Percentiles rank a stretch among this genome's conserved stretches.
These are phyloP conservation scores for Kickxella alabastrina DNA, from an alignment of 192 early-diverging fungal genomes.

Conservation along the genomic window DNA sequence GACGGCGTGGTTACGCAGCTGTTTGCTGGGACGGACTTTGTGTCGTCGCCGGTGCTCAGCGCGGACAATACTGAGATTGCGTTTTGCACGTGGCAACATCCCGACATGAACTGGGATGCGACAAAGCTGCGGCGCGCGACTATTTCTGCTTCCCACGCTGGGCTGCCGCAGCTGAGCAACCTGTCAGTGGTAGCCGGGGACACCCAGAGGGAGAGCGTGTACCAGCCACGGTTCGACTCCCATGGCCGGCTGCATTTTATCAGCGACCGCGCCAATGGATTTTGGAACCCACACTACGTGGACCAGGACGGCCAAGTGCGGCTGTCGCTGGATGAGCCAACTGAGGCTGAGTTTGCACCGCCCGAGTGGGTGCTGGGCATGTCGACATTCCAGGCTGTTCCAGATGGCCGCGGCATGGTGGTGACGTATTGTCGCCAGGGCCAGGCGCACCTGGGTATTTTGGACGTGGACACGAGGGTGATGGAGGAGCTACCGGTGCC, in stretches of 20 bases:
- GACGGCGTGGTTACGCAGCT: conserved; percentile 44
- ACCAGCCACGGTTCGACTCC: conserved; percentile 62
- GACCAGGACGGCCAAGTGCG: conserved; percentile 32
- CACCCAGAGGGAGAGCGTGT: conserved; percentile 28
- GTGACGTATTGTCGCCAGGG: conserved; percentile 21
- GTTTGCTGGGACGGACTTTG: conserved; percentile 62
- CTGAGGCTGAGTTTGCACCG: conserved; percentile 62
- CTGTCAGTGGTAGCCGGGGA: conserved; percentile 35
- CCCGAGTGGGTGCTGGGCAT: conserved; percentile 55
- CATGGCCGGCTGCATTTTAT: conserved; percentile 61
- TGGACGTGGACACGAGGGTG: conserved; percentile 19
- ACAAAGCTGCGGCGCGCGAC: conserved; percentile 56
- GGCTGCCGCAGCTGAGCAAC: conserved; percentile 1
- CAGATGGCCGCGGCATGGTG: conserved; percentile 13
- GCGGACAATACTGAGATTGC: conserved; percentile 49
- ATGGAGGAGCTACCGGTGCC: conserved; percentile 36
- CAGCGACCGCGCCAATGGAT: conserved; percentile 61
- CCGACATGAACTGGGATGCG: conserved; percentile 77
- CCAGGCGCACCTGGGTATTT: conserved; percentile 16
- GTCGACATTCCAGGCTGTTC: conserved; percentile 37
- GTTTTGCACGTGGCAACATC: conserved; percentile 69
- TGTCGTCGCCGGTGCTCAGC: conserved; percentile 59
- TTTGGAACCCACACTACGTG: conserved; percentile 66
- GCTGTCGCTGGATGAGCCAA: conserved; percentile 43
- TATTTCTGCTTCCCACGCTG: conserved; percentile 8